These are phyloP conservation scores for Brassica cretica DNA, from an alignment of 345 rosid genomes.

Conservation along the genomic window DNA sequence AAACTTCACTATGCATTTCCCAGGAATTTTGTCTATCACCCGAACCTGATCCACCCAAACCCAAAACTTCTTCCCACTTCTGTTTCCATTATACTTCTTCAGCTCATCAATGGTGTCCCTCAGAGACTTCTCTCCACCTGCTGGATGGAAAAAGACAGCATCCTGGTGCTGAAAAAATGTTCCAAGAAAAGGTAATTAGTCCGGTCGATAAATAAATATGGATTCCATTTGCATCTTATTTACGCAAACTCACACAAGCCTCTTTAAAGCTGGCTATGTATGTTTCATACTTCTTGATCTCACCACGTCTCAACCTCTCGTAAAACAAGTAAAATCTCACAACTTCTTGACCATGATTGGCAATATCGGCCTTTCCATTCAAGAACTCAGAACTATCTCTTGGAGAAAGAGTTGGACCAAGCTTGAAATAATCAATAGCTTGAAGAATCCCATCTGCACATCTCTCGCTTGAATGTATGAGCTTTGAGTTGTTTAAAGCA, in stretches of 20 bases:
- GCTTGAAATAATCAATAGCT: conserved; percentile 85
- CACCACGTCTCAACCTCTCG: conserved; percentile 92
- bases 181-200: conserved; percentile 22
- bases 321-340: conserved; percentile 71
- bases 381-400: conserved; percentile 60
- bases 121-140: conserved; percentile 69
- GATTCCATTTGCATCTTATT: not conserved
- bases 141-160: conserved; percentile 60
- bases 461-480: conserved; percentile 79
- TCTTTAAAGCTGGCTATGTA: conserved; percentile 62
- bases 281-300: conserved; percentile 65
- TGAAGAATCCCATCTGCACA: conserved; percentile 94
- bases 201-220: not conserved
- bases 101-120: conserved; percentile 53
- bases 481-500: conserved; percentile 71
- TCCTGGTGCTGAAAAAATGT: conserved; percentile 50
- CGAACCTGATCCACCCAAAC: conserved; percentile 84
- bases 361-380: conserved; percentile 28
- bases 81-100: conserved; percentile 60
- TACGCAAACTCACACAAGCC: conserved; percentile 75
- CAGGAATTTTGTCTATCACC: conserved; percentile 51
- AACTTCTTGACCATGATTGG: conserved; percentile 50
- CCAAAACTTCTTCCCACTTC: conserved; percentile 59
- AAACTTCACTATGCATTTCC: conserved; percentile 64
- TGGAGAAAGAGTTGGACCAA: conserved; percentile 80